Base-by-base conservation (phyloP, 139 green algal genomes). In the Tetradesmus lagerheimii region DNA sequence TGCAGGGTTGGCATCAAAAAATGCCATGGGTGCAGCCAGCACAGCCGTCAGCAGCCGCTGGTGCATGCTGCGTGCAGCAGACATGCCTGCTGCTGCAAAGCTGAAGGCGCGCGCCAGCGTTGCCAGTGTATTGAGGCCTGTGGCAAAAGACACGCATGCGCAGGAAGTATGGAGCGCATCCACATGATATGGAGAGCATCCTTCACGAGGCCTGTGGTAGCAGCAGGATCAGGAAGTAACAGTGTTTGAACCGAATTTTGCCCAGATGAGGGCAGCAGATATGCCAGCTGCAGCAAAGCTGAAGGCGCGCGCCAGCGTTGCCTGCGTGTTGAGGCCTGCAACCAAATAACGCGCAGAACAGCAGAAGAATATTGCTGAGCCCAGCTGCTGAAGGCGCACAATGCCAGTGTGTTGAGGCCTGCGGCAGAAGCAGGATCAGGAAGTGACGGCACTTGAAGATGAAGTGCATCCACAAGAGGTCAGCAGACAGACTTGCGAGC, bases 31-130 rank as follows among this genome's bases (percentile, higher is more conserved):
- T 1, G 93, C 91, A 3, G 6, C 43, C 66, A 97, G 82, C 62
- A 98, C 91, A 0, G 95, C 79, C 15, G 27, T 12, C 84, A 98
- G 90, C 79, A 98, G 92, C 83, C 71, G 41, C 25, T 91, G 43
- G 88, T 98, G 96, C 18, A 95, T 88, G 39, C 43, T 31, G 29
- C 62, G 20, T 2, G 95, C 96, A 15, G 96, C 96, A 35, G 90
- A 64, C 89, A 98, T 89, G 41, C 97, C 93, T 20, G 94, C 95
- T 23, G 90, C 91, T 0, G 97, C 97, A 93, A 99, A 99, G 29
- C 91, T 93, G 87, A 99, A 98, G 2, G 96, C 94, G 18, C 97
- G 90, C 9, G 92, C 94, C 47, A 96, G 91, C 15, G 95, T 97
- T 83, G 94, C 94, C 0, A 95, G 41, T 0, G 91, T 90, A 85